phyloP scores from a whole-genome alignment of 768 basidiomycete genomes.

The Mrakia hoshinonis region DNA sequence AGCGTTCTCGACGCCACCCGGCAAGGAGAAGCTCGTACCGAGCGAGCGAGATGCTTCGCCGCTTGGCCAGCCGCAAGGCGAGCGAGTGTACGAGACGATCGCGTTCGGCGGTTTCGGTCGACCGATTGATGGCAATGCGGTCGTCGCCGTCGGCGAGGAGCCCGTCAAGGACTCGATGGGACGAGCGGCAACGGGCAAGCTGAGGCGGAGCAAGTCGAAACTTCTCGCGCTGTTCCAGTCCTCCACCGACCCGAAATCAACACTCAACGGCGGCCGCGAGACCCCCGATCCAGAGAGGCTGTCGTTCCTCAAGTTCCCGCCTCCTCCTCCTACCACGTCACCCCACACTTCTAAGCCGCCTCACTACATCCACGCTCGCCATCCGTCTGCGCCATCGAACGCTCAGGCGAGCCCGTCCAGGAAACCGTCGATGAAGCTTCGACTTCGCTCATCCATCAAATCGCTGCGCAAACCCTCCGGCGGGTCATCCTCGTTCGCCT shows the following conservation, averaged over 20 bases:
- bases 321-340: background rate
- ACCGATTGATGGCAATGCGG: background rate
- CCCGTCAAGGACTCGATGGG: background rate
- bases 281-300: constrained; percentile 18
- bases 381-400: background rate
- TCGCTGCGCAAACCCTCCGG: background rate
- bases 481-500: background rate
- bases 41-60: background rate
- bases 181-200: background rate
- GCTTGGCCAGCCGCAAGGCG: too few species aligned
- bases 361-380: background rate
- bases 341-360: background rate
- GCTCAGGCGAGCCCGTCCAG: background rate
- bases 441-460: background rate
- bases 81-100: background rate
- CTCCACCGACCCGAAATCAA: constrained; percentile 3
- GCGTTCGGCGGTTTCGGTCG: background rate
- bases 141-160: background rate
- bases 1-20: background rate
- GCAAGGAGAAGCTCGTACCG: background rate
- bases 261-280: background rate
- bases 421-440: background rate
- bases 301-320: constrained; percentile 25
- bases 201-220: constrained; percentile 13
- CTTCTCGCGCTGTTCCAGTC: constrained; percentile 17